Evolutionary conservation across 1,284 basidiomycete genomes (phyloP).

Genomic region (Chalciporus sp.): DNA sequence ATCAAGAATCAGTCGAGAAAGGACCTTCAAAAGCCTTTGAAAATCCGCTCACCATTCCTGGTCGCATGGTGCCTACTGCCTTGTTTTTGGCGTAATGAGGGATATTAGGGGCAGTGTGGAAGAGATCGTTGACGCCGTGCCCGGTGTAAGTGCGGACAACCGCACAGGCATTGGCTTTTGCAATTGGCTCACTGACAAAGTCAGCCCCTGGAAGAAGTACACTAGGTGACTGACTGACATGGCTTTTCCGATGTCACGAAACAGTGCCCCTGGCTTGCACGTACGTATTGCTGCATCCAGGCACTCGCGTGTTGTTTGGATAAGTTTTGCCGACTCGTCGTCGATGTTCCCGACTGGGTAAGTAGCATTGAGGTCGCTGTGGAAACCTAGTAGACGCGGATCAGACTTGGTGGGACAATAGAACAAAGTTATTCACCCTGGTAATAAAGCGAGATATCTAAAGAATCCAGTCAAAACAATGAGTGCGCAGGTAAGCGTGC

Average conservation of each 20-base stretch:
- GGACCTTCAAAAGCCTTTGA: neutral
- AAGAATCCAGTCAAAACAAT: constrained; percentile 8
- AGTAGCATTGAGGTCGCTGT: constrained; percentile 89
- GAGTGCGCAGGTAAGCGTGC: neutral
- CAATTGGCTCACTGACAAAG: constrained; percentile 72
- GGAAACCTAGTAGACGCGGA: constrained; percentile 60
- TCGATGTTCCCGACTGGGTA: constrained; percentile 89
- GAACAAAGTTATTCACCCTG: constrained; percentile 47
- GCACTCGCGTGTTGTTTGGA: constrained; percentile 77
- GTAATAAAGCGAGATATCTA: constrained; percentile 69
- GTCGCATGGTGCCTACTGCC: constrained; percentile 79
- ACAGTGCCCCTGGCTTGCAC: constrained; percentile 88
- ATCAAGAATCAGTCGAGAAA: constrained; percentile 8
- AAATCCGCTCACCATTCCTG: constrained; percentile 67
- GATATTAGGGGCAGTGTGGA: constrained; percentile 75
- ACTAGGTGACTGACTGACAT: constrained; percentile 56
- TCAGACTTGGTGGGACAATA: neutral
- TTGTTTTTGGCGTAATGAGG: constrained; percentile 91
- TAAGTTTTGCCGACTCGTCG: constrained; percentile 80
- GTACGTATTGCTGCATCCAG: constrained; percentile 87
- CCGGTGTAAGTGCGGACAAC: constrained; percentile 90
- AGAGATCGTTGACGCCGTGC: constrained; percentile 87
- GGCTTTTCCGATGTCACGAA: constrained; percentile 80
- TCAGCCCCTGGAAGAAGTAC: constrained; percentile 13
- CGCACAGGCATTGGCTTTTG: constrained; percentile 77